Base-by-base conservation (phyloP, 768 basidiomycete species). In the Leucocoprinus birnbaumii region DNA sequence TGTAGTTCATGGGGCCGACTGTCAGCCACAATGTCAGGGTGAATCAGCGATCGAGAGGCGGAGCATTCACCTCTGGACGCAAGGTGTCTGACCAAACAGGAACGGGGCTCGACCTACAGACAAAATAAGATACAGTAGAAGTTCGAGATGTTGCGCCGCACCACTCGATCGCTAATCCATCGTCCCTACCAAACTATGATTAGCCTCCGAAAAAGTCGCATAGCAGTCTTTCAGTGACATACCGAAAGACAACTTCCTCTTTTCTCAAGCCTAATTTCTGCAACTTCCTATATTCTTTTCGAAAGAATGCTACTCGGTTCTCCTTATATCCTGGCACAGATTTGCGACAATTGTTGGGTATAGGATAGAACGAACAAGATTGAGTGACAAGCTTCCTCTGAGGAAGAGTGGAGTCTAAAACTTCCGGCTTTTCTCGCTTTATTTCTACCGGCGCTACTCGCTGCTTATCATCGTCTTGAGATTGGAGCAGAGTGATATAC, bases 81-180 rank as follows among this genome's bases (percentile, higher is more conserved):
- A 55, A 34, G 11, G 54, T 55, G 34, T 55, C 54, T 2, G 54
- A 55, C 54, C 54, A 55, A 22, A 55, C 54, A 34, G 54, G 54
- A 10, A 48, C 16, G 8, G 54, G 54, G 21, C 47, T 55, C 18
- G 47, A 48, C 54, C 54, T 55, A 41, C 9, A n/a, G n/a, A n/a
- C n/a, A n/a, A n/a, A n/a, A n/a, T n/a, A n/a, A n/a, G n/a, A n/a
- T n/a, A n/a, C n/a, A n/a, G n/a, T n/a, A n/a, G n/a, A n/a, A n/a
- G n/a, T n/a, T n/a, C n/a, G n/a, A n/a, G n/a, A n/a, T n/a, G n/a
- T n/a, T n/a, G 14, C 8, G 14, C 6, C 47, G 26, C 18, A 55
- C 54, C 54, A 55, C 25, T 55, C 54, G 27, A 55, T 55, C 7
- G 48, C 54, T 11, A 55, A 42, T 38, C 54, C 54, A 21, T 55